Conservation (phyloP, 441 rosid species). For the Corymbia citriodora region DNA sequence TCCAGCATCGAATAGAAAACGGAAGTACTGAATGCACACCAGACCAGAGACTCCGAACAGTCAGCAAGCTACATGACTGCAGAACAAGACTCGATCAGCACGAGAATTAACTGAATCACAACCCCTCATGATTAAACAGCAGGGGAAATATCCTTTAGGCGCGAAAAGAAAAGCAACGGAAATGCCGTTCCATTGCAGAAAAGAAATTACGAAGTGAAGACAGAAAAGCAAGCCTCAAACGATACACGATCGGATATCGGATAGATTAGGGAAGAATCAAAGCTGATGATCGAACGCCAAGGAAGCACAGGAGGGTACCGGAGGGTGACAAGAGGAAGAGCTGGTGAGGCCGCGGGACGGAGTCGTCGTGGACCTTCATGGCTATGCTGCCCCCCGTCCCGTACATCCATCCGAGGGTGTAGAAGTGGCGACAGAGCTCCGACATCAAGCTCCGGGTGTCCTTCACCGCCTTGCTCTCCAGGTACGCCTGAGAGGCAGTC, state of each 20-base stretch:
- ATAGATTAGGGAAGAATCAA: not conserved
- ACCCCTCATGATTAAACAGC: not conserved
- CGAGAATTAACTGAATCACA: not conserved
- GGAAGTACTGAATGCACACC: not conserved
- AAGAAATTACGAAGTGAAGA: not conserved
- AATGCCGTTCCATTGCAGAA: not conserved
- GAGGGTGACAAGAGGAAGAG: slow-evolving; percentile 97
- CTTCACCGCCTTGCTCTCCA: slow-evolving; percentile 61
- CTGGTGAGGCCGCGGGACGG: slow-evolving; percentile 63
- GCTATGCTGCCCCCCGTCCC: slow-evolving; percentile 98
- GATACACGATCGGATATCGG: not conserved
- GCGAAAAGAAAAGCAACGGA: not conserved
- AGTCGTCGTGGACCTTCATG: slow-evolving; percentile 74
- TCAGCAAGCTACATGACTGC: not conserved
- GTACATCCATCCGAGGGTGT: slow-evolving; percentile 89
- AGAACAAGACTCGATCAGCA: not conserved
- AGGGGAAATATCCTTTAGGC: not conserved
- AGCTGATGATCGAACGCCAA: not conserved
- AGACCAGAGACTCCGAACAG: not conserved
- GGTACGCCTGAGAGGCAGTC: slow-evolving; percentile 52
- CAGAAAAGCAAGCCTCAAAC: not conserved
- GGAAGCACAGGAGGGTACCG: slow-evolving; percentile 30
- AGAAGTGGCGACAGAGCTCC: slow-evolving; percentile 91
- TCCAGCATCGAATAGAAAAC: not conserved
- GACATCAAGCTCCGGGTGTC: slow-evolving; percentile 58